Conservation (phyloP, 2,329 filamentous ascomycete species). For the Penicillium sp. region DNA sequence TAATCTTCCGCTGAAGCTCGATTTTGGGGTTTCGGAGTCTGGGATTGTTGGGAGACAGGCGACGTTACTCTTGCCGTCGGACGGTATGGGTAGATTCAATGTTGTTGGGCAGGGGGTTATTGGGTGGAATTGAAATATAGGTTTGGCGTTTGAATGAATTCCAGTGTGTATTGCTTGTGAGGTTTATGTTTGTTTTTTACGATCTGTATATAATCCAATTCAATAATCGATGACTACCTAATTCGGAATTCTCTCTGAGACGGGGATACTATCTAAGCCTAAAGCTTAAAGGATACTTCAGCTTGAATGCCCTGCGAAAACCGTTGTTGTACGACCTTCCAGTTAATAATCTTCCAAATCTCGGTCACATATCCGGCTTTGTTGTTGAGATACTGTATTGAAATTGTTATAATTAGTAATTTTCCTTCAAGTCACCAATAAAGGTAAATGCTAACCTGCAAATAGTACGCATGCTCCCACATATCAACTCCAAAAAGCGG, state of each 20-base stretch:
- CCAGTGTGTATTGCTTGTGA: too few relatives aligned
- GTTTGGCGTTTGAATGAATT: not conserved
- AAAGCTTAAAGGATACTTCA: constrained; percentile 21
- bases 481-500: constrained; percentile 82
- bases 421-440: not conserved
- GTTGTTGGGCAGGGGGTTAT: not conserved
- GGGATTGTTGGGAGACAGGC: constrained; percentile 8
- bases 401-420: not conserved
- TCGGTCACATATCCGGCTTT: constrained; percentile 89
- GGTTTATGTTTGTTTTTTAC: not conserved
- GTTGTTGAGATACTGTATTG: constrained; percentile 74
- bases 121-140: not conserved
- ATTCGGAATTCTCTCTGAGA: too few relatives aligned
- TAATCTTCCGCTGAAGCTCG: not conserved
- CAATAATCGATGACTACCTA: too few relatives aligned
- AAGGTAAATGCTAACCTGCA: constrained; percentile 54
- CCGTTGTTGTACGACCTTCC: constrained; percentile 76
- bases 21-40: constrained; percentile 1
- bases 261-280: not conserved
- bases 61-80: constrained; percentile 1
- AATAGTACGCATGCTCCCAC: constrained; percentile 92
- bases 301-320: constrained; percentile 37
- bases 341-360: constrained; percentile 92
- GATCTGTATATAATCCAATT: not conserved
- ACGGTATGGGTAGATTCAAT: not conserved